Evolutionary conservation across 2,329 filamentous ascomycete species (phyloP).

Genomic region (Paraphaeosphaeria sporulosa): DNA sequence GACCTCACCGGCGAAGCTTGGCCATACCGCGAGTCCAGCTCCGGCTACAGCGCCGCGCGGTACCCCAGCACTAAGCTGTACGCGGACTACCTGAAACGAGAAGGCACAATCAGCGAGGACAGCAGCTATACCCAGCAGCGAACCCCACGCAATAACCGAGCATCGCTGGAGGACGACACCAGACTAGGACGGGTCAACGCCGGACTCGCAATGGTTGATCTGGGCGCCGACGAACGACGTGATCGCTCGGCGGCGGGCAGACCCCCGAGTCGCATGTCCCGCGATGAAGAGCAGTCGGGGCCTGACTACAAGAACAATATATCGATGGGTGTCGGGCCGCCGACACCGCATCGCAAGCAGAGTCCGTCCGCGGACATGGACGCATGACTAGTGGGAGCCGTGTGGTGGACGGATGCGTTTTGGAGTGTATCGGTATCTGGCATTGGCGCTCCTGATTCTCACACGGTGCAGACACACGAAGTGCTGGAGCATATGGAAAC

Average conservation of each 20-base stretch:
- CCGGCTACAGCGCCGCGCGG: conserved; percentile 10
- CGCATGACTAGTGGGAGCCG: neutral
- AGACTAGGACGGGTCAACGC: neutral
- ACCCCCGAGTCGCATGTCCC: neutral
- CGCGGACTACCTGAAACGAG: conserved; percentile 26
- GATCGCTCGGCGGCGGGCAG: neutral
- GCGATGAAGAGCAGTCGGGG: neutral
- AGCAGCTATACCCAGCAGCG: neutral
- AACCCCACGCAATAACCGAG: neutral
- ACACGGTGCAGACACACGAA: too few species aligned
- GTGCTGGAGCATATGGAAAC: too few species aligned
- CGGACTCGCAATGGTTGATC: neutral
- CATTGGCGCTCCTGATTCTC: neutral
- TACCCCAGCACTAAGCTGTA: conserved; percentile 28
- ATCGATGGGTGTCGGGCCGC: neutral
- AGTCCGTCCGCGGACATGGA: neutral
- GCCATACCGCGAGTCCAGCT: conserved; percentile 6
- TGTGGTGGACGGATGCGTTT: neutral
- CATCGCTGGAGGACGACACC: neutral
- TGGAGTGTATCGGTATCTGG: neutral
- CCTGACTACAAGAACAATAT: neutral
- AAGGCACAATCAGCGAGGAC: conserved; percentile 16
- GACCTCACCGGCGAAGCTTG: conserved; percentile 13
- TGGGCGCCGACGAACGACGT: neutral
- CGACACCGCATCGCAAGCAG: neutral